Evolutionary conservation across 805 yeast species (phyloP).

Genomic region (Kodamaea neixiangensis): DNA sequence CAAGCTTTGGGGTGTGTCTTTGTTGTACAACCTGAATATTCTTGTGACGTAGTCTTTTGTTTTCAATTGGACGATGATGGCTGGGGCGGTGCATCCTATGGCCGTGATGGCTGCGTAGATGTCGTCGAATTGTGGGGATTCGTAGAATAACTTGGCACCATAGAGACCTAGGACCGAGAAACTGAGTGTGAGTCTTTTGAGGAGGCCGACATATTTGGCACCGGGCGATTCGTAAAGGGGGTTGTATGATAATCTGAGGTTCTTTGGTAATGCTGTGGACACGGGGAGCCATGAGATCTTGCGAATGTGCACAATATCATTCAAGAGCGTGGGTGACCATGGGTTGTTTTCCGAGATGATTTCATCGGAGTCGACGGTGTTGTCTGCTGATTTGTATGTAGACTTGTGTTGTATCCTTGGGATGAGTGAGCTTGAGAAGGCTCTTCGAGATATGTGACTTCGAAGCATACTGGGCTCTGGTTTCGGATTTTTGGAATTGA

Average conservation of each 20-base stretch:
- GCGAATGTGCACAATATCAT: conserved; percentile 45
- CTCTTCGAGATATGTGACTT: too few species aligned
- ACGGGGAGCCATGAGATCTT: conserved; percentile 33
- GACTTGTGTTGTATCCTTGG: conserved; percentile 23
- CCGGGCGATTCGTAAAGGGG: conserved; percentile 69
- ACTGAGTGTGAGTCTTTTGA: conserved; percentile 63
- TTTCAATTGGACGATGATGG: conserved; percentile 48
- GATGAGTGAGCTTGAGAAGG: conserved; percentile 1
- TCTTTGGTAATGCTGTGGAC: conserved; percentile 49
- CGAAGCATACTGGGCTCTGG: too few species aligned
- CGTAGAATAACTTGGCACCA: conserved; percentile 59
- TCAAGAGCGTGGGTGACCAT: conserved; percentile 46
- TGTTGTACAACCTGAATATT: conserved; percentile 68
- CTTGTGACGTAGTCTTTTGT: conserved; percentile 70
- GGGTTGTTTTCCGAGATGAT: conserved; percentile 44
- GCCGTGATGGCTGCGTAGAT: conserved; percentile 47
- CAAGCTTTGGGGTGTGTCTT: conserved; percentile 61
- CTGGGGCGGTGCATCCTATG: conserved; percentile 57
- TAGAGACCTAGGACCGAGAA: conserved; percentile 61
- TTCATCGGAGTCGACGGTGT: conserved; percentile 44
- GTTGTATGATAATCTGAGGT: conserved; percentile 55
- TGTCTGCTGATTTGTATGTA: conserved; percentile 27
- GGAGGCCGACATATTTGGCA: conserved; percentile 58
- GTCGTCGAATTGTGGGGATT: conserved; percentile 55
- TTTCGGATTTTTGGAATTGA: too few species aligned